Base-by-base conservation (phyloP, 1,139 yeast species). In the Yamadazyma spencermartinsiae region DNA sequence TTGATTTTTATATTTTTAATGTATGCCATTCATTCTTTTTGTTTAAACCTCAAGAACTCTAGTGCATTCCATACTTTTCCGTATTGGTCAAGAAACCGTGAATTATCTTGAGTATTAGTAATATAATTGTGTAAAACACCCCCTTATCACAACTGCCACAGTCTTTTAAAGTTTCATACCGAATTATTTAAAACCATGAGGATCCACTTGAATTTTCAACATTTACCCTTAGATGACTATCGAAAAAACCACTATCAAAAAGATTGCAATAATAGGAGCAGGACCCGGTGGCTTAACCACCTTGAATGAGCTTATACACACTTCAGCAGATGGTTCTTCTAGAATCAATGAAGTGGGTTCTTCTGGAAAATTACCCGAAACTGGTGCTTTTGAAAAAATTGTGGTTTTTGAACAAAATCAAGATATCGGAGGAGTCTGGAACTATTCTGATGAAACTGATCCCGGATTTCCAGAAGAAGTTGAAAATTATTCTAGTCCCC, bases 221-320 rank as follows among this genome's bases (percentile, higher is more conserved):
- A n/a, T n/a, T n/a, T n/a, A n/a, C n/a, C n/a, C n/a, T n/a, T n/a
- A n/a, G 10, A 20, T 20, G 23, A 20, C 23, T 20, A 20, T 10
- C 10, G 23, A 20, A 7, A 20, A 20, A 7, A 7, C 7, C 10
- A 7, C 23, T 7, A 53, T 63, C 35, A 55, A 58, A 37, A 54
- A 58, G 16, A 61, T 76, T 9, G 80, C 80, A 1, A 71, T 76
- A 9, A 63, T 81, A 28, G 89, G 90, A 2, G 86, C 78, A 7
- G 90, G 90, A 1, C 87, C 89, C 0, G 70, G 79, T 36, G 89
- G 88, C 4, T 68, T 81, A 4, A 82, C 79, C 1, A 58, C 76
- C 7, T 68, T 82, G 9, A 75, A 75, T 45, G 68, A 63, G 44
- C 52, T 63, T 36, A 48, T 60, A 8, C 66, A 63, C 42, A 60